These are phyloP conservation scores for Kwoniella mangroviensis DNA, from an alignment of 768 basidiomycete genomes.

Conservation along the genomic window DNA sequence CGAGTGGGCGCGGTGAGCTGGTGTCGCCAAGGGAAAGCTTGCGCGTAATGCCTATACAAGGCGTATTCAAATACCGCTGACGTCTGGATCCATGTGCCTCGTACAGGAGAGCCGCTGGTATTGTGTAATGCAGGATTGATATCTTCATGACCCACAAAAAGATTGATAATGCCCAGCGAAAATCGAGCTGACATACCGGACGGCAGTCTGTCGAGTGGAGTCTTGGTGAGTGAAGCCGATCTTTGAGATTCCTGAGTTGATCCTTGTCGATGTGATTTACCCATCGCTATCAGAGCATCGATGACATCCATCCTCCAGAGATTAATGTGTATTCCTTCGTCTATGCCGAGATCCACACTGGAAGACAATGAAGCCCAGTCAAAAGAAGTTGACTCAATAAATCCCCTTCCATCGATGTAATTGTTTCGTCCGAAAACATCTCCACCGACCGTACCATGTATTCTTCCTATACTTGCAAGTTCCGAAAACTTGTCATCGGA, in stretches of 20 bases:
- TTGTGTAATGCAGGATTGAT: slow-evolving; percentile 73
- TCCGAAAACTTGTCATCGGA: slow-evolving; percentile 30
- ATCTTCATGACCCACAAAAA: slow-evolving; percentile 78
- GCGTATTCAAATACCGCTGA: slow-evolving; percentile 43
- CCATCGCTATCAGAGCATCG: slow-evolving; percentile 63
- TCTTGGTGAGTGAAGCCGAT: neutral
- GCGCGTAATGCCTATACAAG: slow-evolving; percentile 39
- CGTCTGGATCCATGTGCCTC: slow-evolving; percentile 50
- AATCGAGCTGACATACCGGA: slow-evolving; percentile 66
- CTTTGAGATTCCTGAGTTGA: slow-evolving; percentile 41
- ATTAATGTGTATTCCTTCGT: slow-evolving; percentile 67
- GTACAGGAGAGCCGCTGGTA: slow-evolving; percentile 54
- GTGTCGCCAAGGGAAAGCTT: slow-evolving; percentile 41
- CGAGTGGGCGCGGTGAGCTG: slow-evolving; percentile 36
- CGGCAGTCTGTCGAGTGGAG: slow-evolving; percentile 61
- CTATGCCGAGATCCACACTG: slow-evolving; percentile 64
- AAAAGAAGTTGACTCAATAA: slow-evolving; percentile 24
- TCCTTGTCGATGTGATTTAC: slow-evolving; percentile 50
- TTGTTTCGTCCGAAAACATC: slow-evolving; percentile 36
- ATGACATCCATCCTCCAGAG: slow-evolving; percentile 71
- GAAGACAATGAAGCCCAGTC: slow-evolving; percentile 34
- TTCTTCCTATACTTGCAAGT: slow-evolving; percentile 35
- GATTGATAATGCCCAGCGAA: slow-evolving; percentile 67
- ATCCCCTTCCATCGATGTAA: slow-evolving; percentile 1
- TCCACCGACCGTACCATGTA: slow-evolving; percentile 33